Evolutionary conservation across 768 basidiomycete genomes (phyloP), one percentile per base, ranked within the genome.

Genomic region (Russula vinacea): DNA sequence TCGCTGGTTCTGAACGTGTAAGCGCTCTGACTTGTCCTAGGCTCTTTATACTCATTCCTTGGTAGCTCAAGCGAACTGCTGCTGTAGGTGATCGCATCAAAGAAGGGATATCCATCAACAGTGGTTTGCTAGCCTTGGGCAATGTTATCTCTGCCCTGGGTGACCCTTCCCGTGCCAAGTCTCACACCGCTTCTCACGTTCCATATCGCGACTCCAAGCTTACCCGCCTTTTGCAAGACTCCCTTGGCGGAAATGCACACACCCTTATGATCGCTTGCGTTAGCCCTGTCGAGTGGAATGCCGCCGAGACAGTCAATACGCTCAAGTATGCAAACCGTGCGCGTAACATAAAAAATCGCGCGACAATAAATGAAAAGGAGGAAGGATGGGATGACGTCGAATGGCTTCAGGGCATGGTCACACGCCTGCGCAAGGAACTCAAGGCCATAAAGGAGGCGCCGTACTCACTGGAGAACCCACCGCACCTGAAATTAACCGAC

Each of bases 241-340:
- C 94, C 11, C 84, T 99, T 13, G 97, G 97, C 42, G 97, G 97
- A 51, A 99, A 98, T 76, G 89, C 96, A 1, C 91, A 96, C 70
- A 98, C 97, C 13, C 86, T 98, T 69, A 99, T 99, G 97, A 93
- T 99, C 67, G 97, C 97, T 19, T 99, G 96, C 74, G 92, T 97
- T 66, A 95, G 93, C 70, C 90, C 93, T 16, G 92, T 93, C 1
- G 97, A 99, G 76, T 96, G 86, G 86, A 99, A 99, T 74, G 83
- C 90, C 2, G 87, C 81, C 64, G 97, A 99, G 76, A 99, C 97
- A 0, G 81, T 98, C 64, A 94, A 93, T 73, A 95, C 93, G 16
- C 80, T 98, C 74, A 97, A 97, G 75, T 99, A 98, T 72, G 97
- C 96, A 39, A 95, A 97, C 69, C 89, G 97, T 42, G 97, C 97